Evolutionary conservation across 331 rosid species (phyloP).

Genomic region (Acacia pycnantha): DNA sequence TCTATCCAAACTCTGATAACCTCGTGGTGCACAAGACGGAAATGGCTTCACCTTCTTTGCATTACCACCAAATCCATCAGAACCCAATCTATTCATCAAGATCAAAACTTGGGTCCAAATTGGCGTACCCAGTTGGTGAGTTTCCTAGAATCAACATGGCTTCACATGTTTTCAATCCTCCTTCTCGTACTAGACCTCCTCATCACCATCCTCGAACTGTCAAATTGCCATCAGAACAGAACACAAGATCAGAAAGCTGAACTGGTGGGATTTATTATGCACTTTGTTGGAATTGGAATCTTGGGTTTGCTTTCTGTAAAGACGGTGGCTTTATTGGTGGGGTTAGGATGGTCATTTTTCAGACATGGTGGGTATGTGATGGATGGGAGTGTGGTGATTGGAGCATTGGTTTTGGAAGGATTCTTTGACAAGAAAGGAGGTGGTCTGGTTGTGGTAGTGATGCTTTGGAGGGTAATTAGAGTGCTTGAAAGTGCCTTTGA

Average conservation of each 20-base stretch:
- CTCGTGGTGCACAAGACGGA: slow-evolving; percentile 55
- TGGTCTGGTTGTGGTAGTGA: slow-evolving; percentile 60
- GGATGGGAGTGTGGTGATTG: slow-evolving; percentile 56
- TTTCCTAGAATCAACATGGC: slow-evolving; percentile 58
- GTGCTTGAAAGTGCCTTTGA: slow-evolving; percentile 74
- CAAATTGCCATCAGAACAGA: not conserved
- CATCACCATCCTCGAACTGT: slow-evolving; percentile 66
- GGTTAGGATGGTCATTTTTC: slow-evolving; percentile 52
- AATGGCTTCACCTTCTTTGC: slow-evolving; percentile 35
- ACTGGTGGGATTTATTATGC: slow-evolving; percentile 13
- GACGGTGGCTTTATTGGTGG: slow-evolving; percentile 40
- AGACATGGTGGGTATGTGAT: slow-evolving; percentile 47
- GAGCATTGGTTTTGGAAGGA: slow-evolving; percentile 59
- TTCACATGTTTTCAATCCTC: slow-evolving; percentile 37
- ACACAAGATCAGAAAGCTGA: slow-evolving; percentile 7
- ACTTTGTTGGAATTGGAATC: slow-evolving; percentile 67
- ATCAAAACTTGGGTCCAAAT: slow-evolving; percentile 22
- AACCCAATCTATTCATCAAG: not conserved
- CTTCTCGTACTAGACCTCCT: slow-evolving; percentile 57
- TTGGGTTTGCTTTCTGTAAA: slow-evolving; percentile 51
- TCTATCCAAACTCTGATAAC: slow-evolving; percentile 44
- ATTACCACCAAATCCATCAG: slow-evolving; percentile 1
- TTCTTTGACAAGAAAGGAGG: slow-evolving; percentile 58
- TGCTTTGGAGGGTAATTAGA: slow-evolving; percentile 78
- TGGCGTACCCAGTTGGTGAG: slow-evolving; percentile 54